A percentile compares a stretch with the other conserved stretches of the same genome.
Conservation (phyloP, 2,329 filamentous ascomycete species). For the Xylaria sp. region DNA sequence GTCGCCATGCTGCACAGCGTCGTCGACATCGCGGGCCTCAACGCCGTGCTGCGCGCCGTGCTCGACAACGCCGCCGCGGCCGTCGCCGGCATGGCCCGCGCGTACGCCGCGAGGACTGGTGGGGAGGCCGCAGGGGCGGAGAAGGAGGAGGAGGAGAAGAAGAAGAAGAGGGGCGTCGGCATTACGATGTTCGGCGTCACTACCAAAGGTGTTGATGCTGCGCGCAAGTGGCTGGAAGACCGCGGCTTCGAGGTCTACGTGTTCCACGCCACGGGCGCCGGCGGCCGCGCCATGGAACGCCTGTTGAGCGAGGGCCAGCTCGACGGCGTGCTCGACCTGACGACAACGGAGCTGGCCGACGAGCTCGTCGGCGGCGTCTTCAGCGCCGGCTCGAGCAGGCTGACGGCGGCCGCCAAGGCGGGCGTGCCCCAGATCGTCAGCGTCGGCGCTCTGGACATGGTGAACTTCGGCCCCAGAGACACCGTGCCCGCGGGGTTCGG, state of each 20-base stretch:
- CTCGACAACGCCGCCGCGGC: constrained; percentile 65
- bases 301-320: constrained; percentile 60
- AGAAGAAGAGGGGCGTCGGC: constrained; percentile 54
- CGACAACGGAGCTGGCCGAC: constrained; percentile 71
- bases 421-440: constrained; percentile 59
- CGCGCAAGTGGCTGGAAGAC: constrained; percentile 53
- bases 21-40: constrained; percentile 70
- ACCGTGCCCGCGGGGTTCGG: constrained; percentile 53
- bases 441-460: constrained; percentile 57
- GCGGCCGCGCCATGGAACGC: constrained; percentile 70
- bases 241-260: constrained; percentile 60
- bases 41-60: constrained; percentile 59
- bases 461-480: constrained; percentile 33
- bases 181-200: constrained; percentile 79
- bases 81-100: constrained; percentile 59
- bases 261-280: constrained; percentile 72
- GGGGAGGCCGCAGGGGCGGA: constrained; percentile 1
- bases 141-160: too few relatives aligned
- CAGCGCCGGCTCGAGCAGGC: constrained; percentile 57
- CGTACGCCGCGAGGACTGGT: constrained; percentile 40
- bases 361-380: constrained; percentile 65
- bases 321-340: constrained; percentile 70
- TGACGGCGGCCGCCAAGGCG: constrained; percentile 58
- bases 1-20: constrained; percentile 73
- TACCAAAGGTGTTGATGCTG: constrained; percentile 63